These are phyloP conservation scores for Penicillium polonicum DNA, from an alignment of 2,329 filamentous ascomycete genomes.

Conservation along the genomic window DNA sequence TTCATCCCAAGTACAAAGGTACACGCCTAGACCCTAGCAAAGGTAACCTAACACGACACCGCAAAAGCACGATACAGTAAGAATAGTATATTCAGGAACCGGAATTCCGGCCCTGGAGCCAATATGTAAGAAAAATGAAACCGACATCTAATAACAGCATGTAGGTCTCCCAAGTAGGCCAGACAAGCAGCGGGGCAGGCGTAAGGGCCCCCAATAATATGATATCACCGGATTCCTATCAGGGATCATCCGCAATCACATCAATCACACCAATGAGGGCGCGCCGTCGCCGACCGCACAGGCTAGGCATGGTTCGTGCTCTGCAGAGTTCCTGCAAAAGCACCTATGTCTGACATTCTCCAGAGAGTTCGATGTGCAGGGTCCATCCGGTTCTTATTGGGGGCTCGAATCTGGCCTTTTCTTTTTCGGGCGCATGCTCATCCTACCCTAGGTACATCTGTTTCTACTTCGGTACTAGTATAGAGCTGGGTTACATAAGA, in stretches of 20 bases:
- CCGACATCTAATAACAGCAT: constrained; percentile 3
- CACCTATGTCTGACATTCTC: constrained; percentile 13
- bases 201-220: constrained; percentile 12
- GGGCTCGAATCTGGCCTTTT: background rate
- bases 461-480: background rate
- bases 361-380: constrained; percentile 5
- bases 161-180: background rate
- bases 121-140: constrained; percentile 7
- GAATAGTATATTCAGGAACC: background rate
- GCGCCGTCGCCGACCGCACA: background rate
- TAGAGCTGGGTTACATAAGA: constrained; percentile 3
- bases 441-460: background rate
- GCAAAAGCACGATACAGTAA: background rate
- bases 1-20: background rate
- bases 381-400: constrained; percentile 1
- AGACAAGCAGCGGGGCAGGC: background rate
- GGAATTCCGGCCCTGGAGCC: background rate
- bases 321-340: constrained; percentile 7
- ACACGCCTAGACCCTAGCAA: background rate
- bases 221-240: constrained; percentile 5
- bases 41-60: background rate
- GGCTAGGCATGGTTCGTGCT: constrained; percentile 5
- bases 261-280: background rate
- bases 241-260: background rate
- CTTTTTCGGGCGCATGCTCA: background rate